phyloP scores from a whole-genome alignment of 176 grass and related monocot species.

The Rhynchospora breviuscula region DNA sequence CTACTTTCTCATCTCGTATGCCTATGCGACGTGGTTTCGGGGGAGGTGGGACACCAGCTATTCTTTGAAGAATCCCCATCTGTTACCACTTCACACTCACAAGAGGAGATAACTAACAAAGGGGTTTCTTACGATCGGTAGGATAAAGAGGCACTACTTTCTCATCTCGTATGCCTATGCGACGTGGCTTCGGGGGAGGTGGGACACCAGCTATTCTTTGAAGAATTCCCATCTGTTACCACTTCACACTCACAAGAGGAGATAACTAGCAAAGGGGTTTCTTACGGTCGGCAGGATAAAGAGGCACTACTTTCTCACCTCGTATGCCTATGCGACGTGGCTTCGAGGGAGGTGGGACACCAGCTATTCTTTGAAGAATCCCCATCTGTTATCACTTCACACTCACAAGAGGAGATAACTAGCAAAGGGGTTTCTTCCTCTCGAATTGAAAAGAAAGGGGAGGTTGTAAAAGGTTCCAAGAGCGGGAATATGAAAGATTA shows the following conservation, averaged over 20 bases:
- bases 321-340: neutral
- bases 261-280: neutral
- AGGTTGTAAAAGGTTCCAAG: no score
- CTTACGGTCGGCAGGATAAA: neutral
- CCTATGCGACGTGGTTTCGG: neutral
- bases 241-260: neutral
- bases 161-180: neutral
- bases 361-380: neutral
- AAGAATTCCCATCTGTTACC: neutral
- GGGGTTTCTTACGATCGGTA: no score
- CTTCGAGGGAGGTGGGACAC: neutral
- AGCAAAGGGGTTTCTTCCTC: no score
- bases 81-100: neutral
- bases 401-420: neutral
- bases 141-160: neutral
- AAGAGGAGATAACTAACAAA: neutral
- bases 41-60: neutral
- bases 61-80: neutral
- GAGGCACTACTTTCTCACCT: neutral
- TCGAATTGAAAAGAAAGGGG: no score
- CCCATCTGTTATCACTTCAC: neutral
- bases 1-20: neutral
- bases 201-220: neutral
- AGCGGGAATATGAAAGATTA: no score
- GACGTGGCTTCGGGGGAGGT: neutral